These are phyloP conservation scores for Termitomyces sp. DNA, from an alignment of 768 basidiomycete species.

Conservation along the genomic window DNA sequence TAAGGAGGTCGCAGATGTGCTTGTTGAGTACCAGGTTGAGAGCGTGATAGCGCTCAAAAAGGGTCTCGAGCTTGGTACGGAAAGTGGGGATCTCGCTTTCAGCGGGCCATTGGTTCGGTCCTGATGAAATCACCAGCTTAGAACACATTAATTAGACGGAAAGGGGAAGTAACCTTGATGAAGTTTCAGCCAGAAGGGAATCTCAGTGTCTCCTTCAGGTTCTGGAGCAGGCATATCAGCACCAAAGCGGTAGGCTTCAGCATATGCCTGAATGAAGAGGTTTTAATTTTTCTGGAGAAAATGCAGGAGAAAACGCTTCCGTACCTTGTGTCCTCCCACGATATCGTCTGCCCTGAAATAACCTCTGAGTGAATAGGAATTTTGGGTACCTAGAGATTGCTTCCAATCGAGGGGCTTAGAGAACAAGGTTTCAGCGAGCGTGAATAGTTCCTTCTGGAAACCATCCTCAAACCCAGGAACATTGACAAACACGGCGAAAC, in stretches of 20 bases:
- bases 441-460: slow-evolving; percentile 19
- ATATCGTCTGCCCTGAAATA: slow-evolving; percentile 22
- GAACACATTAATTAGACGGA: not conserved
- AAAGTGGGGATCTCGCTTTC: slow-evolving; percentile 21
- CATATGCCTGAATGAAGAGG: slow-evolving; percentile 16
- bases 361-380: slow-evolving; percentile 20
- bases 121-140: slow-evolving; percentile 6
- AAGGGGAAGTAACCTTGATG: slow-evolving; percentile 20
- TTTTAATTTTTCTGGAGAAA: not conserved
- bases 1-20: slow-evolving; percentile 21
- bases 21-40: slow-evolving; percentile 23
- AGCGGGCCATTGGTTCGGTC: slow-evolving; percentile 25
- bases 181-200: slow-evolving; percentile 23
- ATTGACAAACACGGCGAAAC: slow-evolving; percentile 20
- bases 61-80: slow-evolving; percentile 18
- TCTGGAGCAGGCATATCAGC: slow-evolving; percentile 18
- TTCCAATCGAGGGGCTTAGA: slow-evolving; percentile 20
- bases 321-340: slow-evolving; percentile 18
- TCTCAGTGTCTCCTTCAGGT: slow-evolving; percentile 7
- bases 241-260: slow-evolving; percentile 24
- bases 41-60: slow-evolving; percentile 19
- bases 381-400: slow-evolving; percentile 16
- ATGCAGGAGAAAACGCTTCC: not conserved
- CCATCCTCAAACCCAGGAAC: slow-evolving; percentile 22
- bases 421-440: slow-evolving; percentile 17